phyloP scores from a whole-genome alignment of 129 eudicot genomes.

The Saposhnikovia divaricata region DNA sequence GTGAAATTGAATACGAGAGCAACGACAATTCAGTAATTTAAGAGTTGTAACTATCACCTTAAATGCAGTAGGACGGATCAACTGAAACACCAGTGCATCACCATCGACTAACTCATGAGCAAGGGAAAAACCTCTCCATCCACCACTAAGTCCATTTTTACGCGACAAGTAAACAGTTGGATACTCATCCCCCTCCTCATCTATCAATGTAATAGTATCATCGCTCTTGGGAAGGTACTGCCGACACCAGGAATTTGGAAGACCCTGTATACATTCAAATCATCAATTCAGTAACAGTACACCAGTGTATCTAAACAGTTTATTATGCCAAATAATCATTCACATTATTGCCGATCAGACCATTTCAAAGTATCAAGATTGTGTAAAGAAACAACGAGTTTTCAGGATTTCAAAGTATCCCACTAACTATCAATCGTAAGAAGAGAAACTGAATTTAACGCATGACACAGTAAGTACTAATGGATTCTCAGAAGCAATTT shows the following conservation, averaged over 20 bases:
- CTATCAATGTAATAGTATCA: constrained; percentile 46
- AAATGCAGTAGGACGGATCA: constrained; percentile 28
- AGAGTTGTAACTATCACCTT: constrained; percentile 31
- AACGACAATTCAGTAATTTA: no score
- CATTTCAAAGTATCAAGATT: no score
- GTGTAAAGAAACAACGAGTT: no score
- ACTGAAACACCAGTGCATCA: constrained; percentile 74
- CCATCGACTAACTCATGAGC: constrained; percentile 69
- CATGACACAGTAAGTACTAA: neutral
- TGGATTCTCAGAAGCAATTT: neutral
- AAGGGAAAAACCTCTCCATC: constrained; percentile 76
- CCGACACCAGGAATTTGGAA: constrained; percentile 57
- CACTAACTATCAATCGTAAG: neutral
- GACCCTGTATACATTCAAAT: constrained; percentile 34
- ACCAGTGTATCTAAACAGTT: no score
- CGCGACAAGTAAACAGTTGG: constrained; percentile 47
- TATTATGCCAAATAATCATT: neutral
- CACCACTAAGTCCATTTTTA: constrained; percentile 68
- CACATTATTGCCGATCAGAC: neutral
- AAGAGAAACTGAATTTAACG: neutral
- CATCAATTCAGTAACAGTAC: neutral
- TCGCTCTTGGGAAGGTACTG: constrained; percentile 45
- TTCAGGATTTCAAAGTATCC: neutral
- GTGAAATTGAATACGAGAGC: no score
- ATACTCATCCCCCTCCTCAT: constrained; percentile 64